A percentile compares a stretch with the other conserved stretches of the same genome.
phyloP scores from a whole-genome alignment of 257 asterid species.

The Rhazya stricta region DNA sequence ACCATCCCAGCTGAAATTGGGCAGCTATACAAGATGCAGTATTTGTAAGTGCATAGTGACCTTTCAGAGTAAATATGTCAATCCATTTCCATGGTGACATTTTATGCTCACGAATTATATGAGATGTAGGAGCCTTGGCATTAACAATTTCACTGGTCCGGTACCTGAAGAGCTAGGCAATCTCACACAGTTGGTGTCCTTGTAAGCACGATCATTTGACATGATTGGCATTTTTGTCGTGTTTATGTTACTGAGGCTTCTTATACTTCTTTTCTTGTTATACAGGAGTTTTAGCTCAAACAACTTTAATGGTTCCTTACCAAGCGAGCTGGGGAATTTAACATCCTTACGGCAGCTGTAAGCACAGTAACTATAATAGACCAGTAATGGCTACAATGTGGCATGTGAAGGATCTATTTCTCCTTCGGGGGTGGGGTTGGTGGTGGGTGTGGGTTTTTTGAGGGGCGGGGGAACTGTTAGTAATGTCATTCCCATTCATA shows the following conservation, averaged over 20 bases:
- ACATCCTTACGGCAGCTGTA: slow-evolving; percentile 49
- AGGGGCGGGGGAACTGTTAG: background rate
- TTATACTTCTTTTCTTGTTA: background rate
- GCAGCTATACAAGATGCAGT: slow-evolving; percentile 41
- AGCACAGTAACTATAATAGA: slow-evolving; percentile 3
- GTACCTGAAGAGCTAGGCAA: slow-evolving; percentile 55
- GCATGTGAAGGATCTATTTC: too few relatives aligned
- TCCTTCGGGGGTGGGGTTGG: background rate
- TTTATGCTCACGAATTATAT: background rate
- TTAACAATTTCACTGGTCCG: slow-evolving; percentile 51
- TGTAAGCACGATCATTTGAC: slow-evolving; percentile 31
- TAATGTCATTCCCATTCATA: background rate
- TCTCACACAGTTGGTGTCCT: slow-evolving; percentile 36
- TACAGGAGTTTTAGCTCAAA: slow-evolving; percentile 59
- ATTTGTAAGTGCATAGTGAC: slow-evolving; percentile 13
- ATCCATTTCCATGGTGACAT: background rate
- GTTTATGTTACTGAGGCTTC: background rate
- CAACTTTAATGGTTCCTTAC: slow-evolving; percentile 47
- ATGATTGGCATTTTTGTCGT: background rate
- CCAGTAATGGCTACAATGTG: background rate
- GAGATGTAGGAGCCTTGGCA: slow-evolving; percentile 46
- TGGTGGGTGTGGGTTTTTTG: too few relatives aligned
- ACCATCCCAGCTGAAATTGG: slow-evolving; percentile 53
- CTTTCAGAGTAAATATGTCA: background rate
- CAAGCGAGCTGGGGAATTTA: slow-evolving; percentile 40